A percentile compares a stretch with the other conserved stretches of the same genome.
phyloP scores from a whole-genome alignment of 1,284 basidiomycete species.

The Papiliotrema nemorosa region DNA sequence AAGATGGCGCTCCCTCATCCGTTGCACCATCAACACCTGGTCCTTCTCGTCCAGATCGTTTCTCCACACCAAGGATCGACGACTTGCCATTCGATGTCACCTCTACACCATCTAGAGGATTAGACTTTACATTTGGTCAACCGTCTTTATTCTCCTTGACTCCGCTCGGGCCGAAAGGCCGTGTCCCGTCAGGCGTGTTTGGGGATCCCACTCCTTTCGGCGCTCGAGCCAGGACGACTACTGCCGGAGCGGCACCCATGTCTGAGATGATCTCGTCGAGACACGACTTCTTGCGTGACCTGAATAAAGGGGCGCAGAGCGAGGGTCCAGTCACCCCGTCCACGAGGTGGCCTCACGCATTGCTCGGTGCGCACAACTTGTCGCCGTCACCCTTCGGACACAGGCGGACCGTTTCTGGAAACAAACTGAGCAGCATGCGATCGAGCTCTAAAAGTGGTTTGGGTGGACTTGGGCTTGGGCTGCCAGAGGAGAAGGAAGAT shows the following conservation, averaged over 20 bases:
- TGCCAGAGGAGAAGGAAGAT: slow-evolving; percentile 21
- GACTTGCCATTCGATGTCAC: slow-evolving; percentile 44
- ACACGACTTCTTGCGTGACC: slow-evolving; percentile 38
- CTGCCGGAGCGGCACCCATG: slow-evolving; percentile 10
- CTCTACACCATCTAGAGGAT: slow-evolving; percentile 44
- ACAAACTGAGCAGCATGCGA: slow-evolving; percentile 30
- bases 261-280: slow-evolving; percentile 19
- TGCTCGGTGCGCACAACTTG: slow-evolving; percentile 27
- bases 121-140: slow-evolving; percentile 41
- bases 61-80: slow-evolving; percentile 40
- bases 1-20: slow-evolving; percentile 27
- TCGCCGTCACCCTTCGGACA: slow-evolving; percentile 35
- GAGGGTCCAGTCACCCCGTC: slow-evolving; percentile 13
- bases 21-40: slow-evolving; percentile 41
- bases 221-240: background rate
- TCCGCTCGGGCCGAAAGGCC: slow-evolving; percentile 33
- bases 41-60: slow-evolving; percentile 27
- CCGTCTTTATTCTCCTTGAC: slow-evolving; percentile 42
- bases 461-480: slow-evolving; percentile 12
- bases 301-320: slow-evolving; percentile 19
- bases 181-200: slow-evolving; percentile 28
- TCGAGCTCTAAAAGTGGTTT: slow-evolving; percentile 30
- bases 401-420: slow-evolving; percentile 23
- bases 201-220: slow-evolving; percentile 16
- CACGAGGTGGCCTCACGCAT: slow-evolving; percentile 20